Evolutionary conservation across 2,329 filamentous ascomycete species (phyloP).

Genomic region (Zalaria obscura): DNA sequence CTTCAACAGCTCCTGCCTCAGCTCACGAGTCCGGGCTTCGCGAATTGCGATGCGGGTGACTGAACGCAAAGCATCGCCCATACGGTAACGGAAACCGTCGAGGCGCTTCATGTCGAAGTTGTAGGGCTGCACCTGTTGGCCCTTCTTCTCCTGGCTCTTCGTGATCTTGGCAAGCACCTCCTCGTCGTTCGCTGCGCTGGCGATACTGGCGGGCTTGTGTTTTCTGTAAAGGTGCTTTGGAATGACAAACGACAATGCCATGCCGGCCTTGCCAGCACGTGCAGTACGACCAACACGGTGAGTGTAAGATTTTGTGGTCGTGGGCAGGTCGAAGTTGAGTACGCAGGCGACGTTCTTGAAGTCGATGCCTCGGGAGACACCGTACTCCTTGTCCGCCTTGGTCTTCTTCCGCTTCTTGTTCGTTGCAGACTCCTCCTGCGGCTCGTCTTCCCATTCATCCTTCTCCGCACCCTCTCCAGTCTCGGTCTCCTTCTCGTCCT

Average conservation of each 20-base stretch:
- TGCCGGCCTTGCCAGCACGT: slow-evolving; percentile 78
- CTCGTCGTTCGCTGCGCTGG: slow-evolving; percentile 70
- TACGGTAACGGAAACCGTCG: slow-evolving; percentile 86
- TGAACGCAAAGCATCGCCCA: slow-evolving; percentile 79
- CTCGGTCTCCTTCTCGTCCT: slow-evolving; percentile 8
- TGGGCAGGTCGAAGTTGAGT: slow-evolving; percentile 91
- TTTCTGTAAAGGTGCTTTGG: slow-evolving; percentile 72
- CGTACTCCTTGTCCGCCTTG: slow-evolving; percentile 71
- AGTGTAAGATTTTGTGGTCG: slow-evolving; percentile 82
- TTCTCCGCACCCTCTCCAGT: slow-evolving; percentile 19
- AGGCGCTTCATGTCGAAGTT: slow-evolving; percentile 90
- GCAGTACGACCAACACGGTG: slow-evolving; percentile 92
- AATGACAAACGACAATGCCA: slow-evolving; percentile 90
- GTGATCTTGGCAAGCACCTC: slow-evolving; percentile 67
- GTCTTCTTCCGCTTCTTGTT: slow-evolving; percentile 30
- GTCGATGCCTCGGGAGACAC: slow-evolving; percentile 90
- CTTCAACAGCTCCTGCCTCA: slow-evolving; percentile 80
- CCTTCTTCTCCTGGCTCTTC: slow-evolving; percentile 63
- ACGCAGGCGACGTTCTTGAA: slow-evolving; percentile 92
- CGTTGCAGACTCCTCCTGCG: slow-evolving; percentile 11
- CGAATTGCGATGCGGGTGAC: slow-evolving; percentile 83
- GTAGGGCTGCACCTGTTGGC: slow-evolving; percentile 76
- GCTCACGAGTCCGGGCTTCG: slow-evolving; percentile 76
- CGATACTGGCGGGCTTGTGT: slow-evolving; percentile 71
- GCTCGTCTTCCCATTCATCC: slow-evolving; percentile 12